Evolutionary conservation across 2,329 filamentous ascomycete species (phyloP).

Genomic region (Cytospora piceae): DNA sequence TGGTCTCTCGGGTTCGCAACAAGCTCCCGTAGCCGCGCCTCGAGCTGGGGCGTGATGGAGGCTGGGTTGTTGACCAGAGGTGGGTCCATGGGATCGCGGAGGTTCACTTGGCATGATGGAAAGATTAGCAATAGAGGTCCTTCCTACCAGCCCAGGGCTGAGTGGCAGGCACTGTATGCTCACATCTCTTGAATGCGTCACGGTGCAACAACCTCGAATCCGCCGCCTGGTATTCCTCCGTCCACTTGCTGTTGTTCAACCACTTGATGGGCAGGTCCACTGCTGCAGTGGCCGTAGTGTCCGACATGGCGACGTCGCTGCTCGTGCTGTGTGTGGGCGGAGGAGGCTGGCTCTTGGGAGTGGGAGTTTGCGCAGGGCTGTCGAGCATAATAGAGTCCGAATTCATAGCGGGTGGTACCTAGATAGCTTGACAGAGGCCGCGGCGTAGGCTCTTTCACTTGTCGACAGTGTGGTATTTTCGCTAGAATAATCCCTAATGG

Average conservation of each 20-base stretch:
- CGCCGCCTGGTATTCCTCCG: constrained; percentile 48
- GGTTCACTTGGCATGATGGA: constrained; percentile 39
- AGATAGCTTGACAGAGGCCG: neutral
- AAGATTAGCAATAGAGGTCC: constrained; percentile 6
- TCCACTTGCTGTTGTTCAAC: constrained; percentile 44
- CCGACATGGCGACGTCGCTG: constrained; percentile 27
- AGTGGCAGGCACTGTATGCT: constrained; percentile 26
- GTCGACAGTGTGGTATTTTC: neutral
- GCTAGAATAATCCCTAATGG: neutral
- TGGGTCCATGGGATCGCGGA: constrained; percentile 52
- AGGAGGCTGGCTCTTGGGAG: constrained; percentile 21
- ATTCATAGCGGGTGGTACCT: constrained; percentile 20
- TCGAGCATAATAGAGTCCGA: constrained; percentile 29
- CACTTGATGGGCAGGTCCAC: constrained; percentile 19
- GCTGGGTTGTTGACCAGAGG: constrained; percentile 36
- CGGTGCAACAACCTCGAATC: constrained; percentile 48
- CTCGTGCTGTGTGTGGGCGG: neutral
- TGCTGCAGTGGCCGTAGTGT: constrained; percentile 6
- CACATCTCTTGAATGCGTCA: constrained; percentile 50
- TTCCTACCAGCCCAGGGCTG: too few relatives aligned
- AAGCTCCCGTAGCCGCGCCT: constrained; percentile 45
- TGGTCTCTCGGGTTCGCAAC: constrained; percentile 35
- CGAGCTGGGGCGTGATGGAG: constrained; percentile 47
- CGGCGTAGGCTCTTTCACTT: neutral
- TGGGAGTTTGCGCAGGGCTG: constrained; percentile 29